These are phyloP conservation scores for Penicillium angulare DNA, from an alignment of 495 filamentous ascomycete species.

Conservation along the genomic window DNA sequence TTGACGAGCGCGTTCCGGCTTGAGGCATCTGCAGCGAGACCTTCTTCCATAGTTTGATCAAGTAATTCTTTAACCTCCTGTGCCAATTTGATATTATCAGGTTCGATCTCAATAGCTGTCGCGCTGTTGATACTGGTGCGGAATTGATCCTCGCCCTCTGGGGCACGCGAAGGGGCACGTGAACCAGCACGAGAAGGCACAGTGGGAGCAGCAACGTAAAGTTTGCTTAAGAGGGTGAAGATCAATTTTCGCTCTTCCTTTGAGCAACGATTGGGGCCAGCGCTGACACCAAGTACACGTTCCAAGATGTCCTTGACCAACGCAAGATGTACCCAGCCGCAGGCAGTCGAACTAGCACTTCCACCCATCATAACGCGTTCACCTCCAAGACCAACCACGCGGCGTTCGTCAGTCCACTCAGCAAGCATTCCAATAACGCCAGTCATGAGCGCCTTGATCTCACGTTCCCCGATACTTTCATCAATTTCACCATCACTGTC, in stretches of 20 bases:
- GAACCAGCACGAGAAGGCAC: conserved; percentile 36
- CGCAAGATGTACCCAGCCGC: conserved; percentile 53
- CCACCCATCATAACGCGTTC: conserved; percentile 52
- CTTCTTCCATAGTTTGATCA: conserved; percentile 65
- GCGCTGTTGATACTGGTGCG: conserved; percentile 38
- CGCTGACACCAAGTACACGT: conserved; percentile 32
- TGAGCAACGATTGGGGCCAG: conserved; percentile 40
- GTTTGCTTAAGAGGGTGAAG: conserved; percentile 74
- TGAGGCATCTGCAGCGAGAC: conserved; percentile 66
- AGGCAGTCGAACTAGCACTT: conserved; percentile 48
- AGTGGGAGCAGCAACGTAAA: conserved; percentile 65
- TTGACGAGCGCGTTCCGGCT: conserved; percentile 76
- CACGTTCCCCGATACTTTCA: conserved; percentile 70
- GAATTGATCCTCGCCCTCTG: conserved; percentile 42
- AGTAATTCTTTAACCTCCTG: conserved; percentile 52
- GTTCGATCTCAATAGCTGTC: conserved; percentile 33
- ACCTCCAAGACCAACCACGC: conserved; percentile 69
- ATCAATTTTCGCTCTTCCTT: conserved; percentile 86
- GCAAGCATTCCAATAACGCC: conserved; percentile 77
- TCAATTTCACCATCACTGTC: conserved; percentile 56
- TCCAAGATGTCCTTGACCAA: conserved; percentile 37
- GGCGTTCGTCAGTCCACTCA: conserved; percentile 95
- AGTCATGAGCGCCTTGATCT: conserved; percentile 74
- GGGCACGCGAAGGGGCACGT: conserved; percentile 40
- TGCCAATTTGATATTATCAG: conserved; percentile 36